Base-by-base conservation (phyloP, 2,329 filamentous ascomycete genomes). In the Alternaria burnsii region DNA sequence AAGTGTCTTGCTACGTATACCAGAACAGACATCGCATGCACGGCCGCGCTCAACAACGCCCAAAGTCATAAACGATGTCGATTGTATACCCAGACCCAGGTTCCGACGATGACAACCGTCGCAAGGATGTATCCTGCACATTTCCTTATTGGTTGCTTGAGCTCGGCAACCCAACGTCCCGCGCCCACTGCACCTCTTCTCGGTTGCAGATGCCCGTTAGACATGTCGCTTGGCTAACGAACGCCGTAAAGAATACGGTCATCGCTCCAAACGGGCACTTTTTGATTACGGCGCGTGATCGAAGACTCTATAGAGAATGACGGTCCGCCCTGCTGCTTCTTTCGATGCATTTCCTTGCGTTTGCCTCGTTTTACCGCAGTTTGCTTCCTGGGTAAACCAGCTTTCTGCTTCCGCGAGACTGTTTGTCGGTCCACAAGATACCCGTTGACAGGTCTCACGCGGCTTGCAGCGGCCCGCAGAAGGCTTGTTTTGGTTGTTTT, bases 401-500 rank as follows among this genome's bases (percentile, higher is more conserved):
- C 24, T 30, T 11, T 11, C 28, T 10, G 28, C 28, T 30, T 2
- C 28, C 8, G 9, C 28, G 9, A 44, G 22, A 16, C 6, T 42
- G 41, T 41, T 43, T 58, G 18, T 34, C 12, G 7, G 38, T 30
- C n/a, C 16, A 16, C 14, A 14, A 10, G 42, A 41, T 44, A 51
- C 48, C 50, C 34, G 30, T 58, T 51, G 44, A 32, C 20, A 38
- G 30, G 34, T 51, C 22, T 30, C 46, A 55, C 55, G 14, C 52
- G 41, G 36, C 40, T 43, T 50, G 36, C 43, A 51, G 48, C 62
- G 59, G 62, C 46, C 59, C 59, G 58, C 41, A 47, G 5, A 34
- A 58, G 59, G 55, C 52, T 51, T n/a, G n/a, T 59, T 52, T 56
- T 41, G 16, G n/a, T 40, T 54, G 61, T 24, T 22, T 44, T 47